Base-by-base conservation (phyloP, 2,329 filamentous ascomycete genomes). In the Xylariaceae sp. region DNA sequence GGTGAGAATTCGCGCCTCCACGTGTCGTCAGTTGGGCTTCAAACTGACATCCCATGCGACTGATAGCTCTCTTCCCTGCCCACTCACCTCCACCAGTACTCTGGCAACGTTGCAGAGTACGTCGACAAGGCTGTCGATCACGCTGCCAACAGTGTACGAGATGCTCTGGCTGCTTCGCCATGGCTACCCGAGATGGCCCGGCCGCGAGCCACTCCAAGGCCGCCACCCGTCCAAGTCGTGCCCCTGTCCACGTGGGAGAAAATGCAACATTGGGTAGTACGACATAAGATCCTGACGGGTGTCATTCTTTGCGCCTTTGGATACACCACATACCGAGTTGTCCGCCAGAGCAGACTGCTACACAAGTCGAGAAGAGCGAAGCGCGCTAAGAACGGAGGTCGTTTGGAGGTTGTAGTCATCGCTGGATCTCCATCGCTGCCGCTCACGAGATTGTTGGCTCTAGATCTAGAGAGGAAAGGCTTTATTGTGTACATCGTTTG, bases 401-500 rank as follows among this genome's bases (percentile, higher is more conserved):
- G 94, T 48, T 84, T 87, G 58, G 94, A 99, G 70, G 93, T 97
- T 5, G 75, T 84, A 67, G 88, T 97, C 28, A 81, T 97, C 56
- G 91, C 91, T 18, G 93, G 93, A n/a, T 91, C 90, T 17, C 88
- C 90, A 2, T 83, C 87, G 45, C 85, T 96, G 63, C 88, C 92
- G 14, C 78, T 97, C 65, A 93, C 90, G 6, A 87, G 86, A 64
- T 90, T 90, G 11, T 76, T 97, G 48, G 85, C 90, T 2, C 73
- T 92, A 44, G 94, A 99, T 66, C 77, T 99, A 60, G 94, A 97
- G 73, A 80, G 91, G 54, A 84, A 91, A 58, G 94, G 94, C 5
- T 97, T 95, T 69, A 89, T 97, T 55, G 90, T 97, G 50, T 99
- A 91, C 69, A 79, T 99, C 54, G 89, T 96, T 1, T 93, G 91